Evolutionary conservation across 352 stramenopile species (phyloP), one percentile per base, ranked within the genome.

Genomic region (Globisporangium paddicum): DNA sequence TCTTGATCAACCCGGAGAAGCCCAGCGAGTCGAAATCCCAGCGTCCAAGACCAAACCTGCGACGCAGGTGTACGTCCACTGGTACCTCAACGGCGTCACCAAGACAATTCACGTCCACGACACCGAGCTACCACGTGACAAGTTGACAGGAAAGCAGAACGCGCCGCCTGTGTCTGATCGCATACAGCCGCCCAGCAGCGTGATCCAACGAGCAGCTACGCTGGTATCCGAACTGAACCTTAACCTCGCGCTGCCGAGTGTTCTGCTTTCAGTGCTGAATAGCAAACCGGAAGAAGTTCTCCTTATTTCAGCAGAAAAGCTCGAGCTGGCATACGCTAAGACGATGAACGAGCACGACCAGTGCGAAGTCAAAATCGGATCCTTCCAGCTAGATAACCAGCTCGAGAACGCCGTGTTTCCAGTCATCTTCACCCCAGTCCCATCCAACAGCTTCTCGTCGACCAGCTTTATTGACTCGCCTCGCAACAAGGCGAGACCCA

Each of bases 361-460:
- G 51, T 81, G 88, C 23, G 87, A 96, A 62, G 61, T 95, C 38
- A 92, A 92, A 49, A 77, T 96, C 25, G 75, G 81, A 4, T 86
- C 75, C 19, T 81, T 96, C 37, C 86, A 96, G 65, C 73, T 95
- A 0, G 87, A 95, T 49, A 96, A 93, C 35, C 86, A 96, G 42
- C 64, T 92, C 10, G 71, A 64, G 25, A 78, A 74, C 2, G 81
- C 87, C 3, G 72, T 92, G 28, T 95, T 93, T 47, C 86, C 87
- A 3, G 86, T 96, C 9, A 72, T 93, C 2, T 90, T 96, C 38
- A 90, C 83, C 1, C 80, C 84, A 1, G 75, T 85, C 32, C 75
- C 82, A 11, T 75, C 79, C 16, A 82, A 73, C 46, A 52, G 41
- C 0, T 62, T 64, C 19, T 55, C 51, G 1, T 62, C 56, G 1